A percentile compares a stretch with the other conserved stretches of the same genome.
phyloP scores from a whole-genome alignment of 2,329 filamentous ascomycete genomes.

The Neobulgaria alba region DNA sequence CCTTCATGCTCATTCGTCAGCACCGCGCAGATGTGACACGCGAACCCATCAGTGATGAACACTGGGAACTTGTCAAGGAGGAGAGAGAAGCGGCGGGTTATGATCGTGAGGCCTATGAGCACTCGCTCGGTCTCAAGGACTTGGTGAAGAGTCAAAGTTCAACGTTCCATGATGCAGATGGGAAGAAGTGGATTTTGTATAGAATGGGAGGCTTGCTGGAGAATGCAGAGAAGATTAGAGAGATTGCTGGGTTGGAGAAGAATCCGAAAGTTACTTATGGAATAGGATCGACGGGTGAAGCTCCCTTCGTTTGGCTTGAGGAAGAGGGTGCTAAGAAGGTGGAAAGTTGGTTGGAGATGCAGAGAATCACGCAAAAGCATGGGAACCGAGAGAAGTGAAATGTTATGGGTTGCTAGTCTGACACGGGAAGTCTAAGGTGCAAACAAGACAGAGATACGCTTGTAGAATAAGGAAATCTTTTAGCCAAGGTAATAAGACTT shows the following conservation, averaged over 20 bases:
- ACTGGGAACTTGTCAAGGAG: slow-evolving; percentile 7
- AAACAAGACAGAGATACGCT: too few relatives aligned
- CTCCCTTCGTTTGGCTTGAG: slow-evolving; percentile 9
- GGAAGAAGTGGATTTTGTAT: slow-evolving; percentile 6
- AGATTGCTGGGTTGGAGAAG: slow-evolving; percentile 6
- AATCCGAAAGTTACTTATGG: slow-evolving; percentile 7
- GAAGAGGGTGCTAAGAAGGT: slow-evolving; percentile 2
- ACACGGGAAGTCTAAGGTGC: too few relatives aligned
- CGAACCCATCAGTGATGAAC: slow-evolving; percentile 5
- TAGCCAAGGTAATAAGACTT: too few relatives aligned
- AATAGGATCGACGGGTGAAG: neutral
- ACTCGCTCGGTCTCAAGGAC: slow-evolving; percentile 5
- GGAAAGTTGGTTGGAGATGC: slow-evolving; percentile 5
- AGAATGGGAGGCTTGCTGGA: slow-evolving; percentile 8
- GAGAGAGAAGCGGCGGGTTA: slow-evolving; percentile 5
- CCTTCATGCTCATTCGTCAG: slow-evolving; percentile 4
- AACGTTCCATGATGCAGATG: slow-evolving; percentile 5
- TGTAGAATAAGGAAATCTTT: too few relatives aligned
- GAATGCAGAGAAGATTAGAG: slow-evolving; percentile 5
- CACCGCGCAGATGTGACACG: slow-evolving; percentile 9
- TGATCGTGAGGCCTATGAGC: slow-evolving; percentile 12
- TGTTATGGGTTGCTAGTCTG: too few relatives aligned
- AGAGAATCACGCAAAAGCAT: too few relatives aligned
- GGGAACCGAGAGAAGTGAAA: too few relatives aligned
- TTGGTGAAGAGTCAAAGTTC: slow-evolving; percentile 10